phyloP scores from a whole-genome alignment of 2,329 filamentous ascomycete species.

The Stachybotrys chartarum region DNA sequence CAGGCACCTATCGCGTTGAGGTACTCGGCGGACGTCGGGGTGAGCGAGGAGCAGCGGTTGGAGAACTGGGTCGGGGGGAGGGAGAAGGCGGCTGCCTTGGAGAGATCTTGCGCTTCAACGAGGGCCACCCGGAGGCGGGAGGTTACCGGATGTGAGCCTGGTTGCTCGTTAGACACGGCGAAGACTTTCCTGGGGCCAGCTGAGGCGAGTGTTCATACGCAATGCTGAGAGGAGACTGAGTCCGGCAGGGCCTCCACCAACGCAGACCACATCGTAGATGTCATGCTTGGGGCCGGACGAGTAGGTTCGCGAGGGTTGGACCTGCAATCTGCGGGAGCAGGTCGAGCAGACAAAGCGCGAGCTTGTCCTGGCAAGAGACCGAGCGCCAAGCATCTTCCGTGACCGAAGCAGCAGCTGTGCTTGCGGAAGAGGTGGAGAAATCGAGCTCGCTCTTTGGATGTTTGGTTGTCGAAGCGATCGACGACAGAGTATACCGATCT shows the following conservation, averaged over 20 bases:
- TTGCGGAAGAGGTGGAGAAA: not conserved
- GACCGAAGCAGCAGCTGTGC: not conserved
- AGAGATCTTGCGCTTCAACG: constrained; percentile 81
- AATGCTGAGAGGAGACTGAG: constrained; percentile 74
- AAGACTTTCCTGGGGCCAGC: not conserved
- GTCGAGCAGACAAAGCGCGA: constrained; percentile 37
- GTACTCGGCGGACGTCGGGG: constrained; percentile 78
- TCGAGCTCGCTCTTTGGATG: too few relatives aligned
- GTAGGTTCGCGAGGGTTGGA: constrained; percentile 27
- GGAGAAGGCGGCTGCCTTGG: constrained; percentile 58
- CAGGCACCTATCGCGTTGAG: constrained; percentile 80
- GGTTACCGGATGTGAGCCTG: constrained; percentile 70
- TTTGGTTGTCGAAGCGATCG: not conserved
- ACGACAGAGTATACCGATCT: not conserved
- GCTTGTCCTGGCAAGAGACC: constrained; percentile 12
- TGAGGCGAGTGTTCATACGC: constrained; percentile 38
- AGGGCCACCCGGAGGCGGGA: constrained; percentile 76
- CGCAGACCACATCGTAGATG: constrained; percentile 88
- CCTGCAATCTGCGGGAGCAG: constrained; percentile 33
- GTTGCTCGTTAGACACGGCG: constrained; percentile 1
- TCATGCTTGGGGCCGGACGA: constrained; percentile 45
- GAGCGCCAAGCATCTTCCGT: constrained; percentile 17
- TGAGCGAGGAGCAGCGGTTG: constrained; percentile 93
- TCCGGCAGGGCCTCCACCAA: constrained; percentile 84
- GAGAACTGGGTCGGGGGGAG: constrained; percentile 67